Evolutionary conservation across 257 asterid genomes (phyloP).

Genomic region (Przewalskia tangutica): DNA sequence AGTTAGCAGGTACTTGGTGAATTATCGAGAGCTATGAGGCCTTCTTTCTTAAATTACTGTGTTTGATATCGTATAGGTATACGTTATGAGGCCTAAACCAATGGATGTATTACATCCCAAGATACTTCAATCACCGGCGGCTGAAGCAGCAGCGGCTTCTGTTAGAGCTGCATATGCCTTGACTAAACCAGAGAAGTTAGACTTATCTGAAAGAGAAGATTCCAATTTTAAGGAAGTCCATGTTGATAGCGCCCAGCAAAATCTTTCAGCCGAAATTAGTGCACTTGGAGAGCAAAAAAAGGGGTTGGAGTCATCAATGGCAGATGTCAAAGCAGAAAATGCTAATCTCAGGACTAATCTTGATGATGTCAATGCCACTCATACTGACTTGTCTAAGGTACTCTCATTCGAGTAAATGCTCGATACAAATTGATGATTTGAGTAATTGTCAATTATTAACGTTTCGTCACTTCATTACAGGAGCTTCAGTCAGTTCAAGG

Average conservation of each 20-base stretch:
- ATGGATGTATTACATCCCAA: conserved; percentile 56
- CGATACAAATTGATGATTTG: not conserved
- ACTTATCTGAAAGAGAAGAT: conserved; percentile 49
- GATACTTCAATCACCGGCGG: conserved; percentile 89
- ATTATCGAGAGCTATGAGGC: too few species aligned
- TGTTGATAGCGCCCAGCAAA: conserved; percentile 40
- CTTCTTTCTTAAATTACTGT: not conserved
- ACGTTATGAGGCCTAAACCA: conserved; percentile 74
- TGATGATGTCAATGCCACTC: conserved; percentile 49
- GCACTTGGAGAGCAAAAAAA: conserved; percentile 48
- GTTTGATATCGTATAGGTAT: conserved; percentile 31
- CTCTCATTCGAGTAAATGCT: conserved; percentile 10
- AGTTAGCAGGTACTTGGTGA: too few species aligned
- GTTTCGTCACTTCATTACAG: conserved; percentile 32
- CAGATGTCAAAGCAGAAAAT: conserved; percentile 39
- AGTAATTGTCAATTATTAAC: not conserved
- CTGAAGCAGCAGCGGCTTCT: conserved; percentile 97
- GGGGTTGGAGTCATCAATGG: conserved; percentile 45
- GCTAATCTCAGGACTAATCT: conserved; percentile 50
- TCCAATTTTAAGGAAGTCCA: conserved; percentile 44
- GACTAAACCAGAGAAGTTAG: conserved; percentile 45
- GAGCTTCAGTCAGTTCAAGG: conserved; percentile 81
- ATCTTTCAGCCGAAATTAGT: conserved; percentile 39
- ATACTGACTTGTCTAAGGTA: conserved; percentile 75
- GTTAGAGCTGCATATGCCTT: conserved; percentile 93